Conservation (phyloP, 345 rosid genomes). For the Pistacia integerrima region DNA sequence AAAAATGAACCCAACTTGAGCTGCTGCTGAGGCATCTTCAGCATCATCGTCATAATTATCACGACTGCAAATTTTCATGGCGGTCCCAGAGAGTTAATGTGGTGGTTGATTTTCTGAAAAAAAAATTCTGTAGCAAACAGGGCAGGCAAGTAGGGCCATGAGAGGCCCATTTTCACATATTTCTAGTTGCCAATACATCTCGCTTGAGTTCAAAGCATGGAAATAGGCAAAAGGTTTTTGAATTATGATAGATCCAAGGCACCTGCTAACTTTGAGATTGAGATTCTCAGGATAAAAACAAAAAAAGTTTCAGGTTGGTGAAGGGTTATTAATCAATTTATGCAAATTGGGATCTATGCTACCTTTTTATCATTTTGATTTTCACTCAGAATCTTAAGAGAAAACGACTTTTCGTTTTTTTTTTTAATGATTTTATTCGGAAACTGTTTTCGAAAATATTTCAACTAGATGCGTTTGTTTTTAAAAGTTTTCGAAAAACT, state of each 20-base stretch:
- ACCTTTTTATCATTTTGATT: background rate
- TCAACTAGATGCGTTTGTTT: too few relatives aligned
- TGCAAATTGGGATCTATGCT: conserved; percentile 1
- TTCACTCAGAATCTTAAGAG: background rate
- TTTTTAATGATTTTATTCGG: too few relatives aligned
- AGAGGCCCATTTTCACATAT: background rate
- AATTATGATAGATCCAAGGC: conserved; percentile 8
- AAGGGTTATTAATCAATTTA: too few relatives aligned
- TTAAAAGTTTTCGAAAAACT: too few relatives aligned
- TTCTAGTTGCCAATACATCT: background rate
- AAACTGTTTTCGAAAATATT: too few relatives aligned
- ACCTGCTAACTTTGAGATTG: background rate
- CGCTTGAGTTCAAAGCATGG: background rate
- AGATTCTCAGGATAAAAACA: background rate
- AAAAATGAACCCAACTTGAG: background rate
- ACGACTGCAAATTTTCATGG: background rate
- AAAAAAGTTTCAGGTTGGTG: background rate
- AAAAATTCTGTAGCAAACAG: background rate
- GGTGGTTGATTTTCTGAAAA: background rate
- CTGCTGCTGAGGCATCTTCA: background rate
- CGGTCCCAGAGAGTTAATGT: background rate
- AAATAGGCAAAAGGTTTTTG: background rate
- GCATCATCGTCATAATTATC: too few relatives aligned
- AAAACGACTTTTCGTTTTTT: too few relatives aligned
- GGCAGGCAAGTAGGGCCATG: background rate